A percentile compares a stretch with the other conserved stretches of the same genome.
Conservation (phyloP, 305 asterid genomes). For the Caryopteris hybrid region DNA sequence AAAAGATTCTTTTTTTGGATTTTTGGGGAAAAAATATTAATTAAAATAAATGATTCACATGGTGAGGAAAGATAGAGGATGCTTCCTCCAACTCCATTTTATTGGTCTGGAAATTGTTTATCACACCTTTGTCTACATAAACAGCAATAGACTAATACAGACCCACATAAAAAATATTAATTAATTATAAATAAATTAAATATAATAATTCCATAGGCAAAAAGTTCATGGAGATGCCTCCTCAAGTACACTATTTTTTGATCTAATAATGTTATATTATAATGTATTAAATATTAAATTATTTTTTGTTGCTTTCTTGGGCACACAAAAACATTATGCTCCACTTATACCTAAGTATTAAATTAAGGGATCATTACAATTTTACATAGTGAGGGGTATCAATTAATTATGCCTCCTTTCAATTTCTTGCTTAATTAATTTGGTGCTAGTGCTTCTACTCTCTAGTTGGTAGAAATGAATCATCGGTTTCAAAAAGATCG, state of each 20-base stretch:
- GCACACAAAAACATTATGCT: conserved; percentile 25
- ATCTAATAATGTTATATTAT: background rate
- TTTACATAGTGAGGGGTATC: conserved; percentile 16
- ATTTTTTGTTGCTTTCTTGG: conserved; percentile 28
- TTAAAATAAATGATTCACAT: conserved; percentile 30
- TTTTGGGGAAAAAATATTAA: background rate
- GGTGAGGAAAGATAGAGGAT: conserved; percentile 38
- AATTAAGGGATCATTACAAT: background rate
- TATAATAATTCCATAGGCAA: background rate
- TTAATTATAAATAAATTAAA: no score
- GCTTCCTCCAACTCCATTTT: conserved; percentile 31
- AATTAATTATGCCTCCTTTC: background rate
- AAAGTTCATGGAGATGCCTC: conserved; percentile 21
- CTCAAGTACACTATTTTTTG: conserved; percentile 6
- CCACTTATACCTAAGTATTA: conserved; percentile 25
- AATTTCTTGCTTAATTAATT: no score
- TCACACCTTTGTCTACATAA: no score
- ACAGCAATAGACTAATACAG: conserved; percentile 12
- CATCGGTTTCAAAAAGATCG: no score
- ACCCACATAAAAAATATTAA: conserved; percentile 8
- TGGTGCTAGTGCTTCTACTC: no score
- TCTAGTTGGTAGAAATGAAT: no score
- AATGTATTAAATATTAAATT: conserved; percentile 4
- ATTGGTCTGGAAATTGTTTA: no score
- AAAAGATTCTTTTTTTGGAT: conserved; percentile 19